These are phyloP conservation scores for Cunninghamia lanceolata DNA, from an alignment of 75 land plant species.

Conservation along the genomic window DNA sequence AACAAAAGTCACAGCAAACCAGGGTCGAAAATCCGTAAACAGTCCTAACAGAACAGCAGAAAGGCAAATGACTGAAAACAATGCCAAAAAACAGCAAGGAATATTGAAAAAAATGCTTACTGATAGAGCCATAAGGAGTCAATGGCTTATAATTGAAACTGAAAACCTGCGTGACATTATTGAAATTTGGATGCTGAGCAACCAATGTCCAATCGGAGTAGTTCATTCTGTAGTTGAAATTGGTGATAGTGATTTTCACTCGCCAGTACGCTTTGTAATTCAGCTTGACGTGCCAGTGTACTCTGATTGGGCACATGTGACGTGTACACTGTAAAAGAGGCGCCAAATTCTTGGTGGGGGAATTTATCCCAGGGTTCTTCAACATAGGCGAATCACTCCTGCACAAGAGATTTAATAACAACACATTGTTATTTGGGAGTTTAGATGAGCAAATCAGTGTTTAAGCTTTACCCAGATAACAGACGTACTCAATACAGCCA, in stretches of 20 bases:
- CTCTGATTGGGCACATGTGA: conserved; percentile 88
- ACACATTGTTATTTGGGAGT: background rate
- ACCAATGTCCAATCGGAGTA: conserved; percentile 78
- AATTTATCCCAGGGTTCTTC: conserved; percentile 29
- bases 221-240: conserved; percentile 71
- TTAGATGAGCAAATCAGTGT: background rate
- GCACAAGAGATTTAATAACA: background rate
- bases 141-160: conserved; percentile 81
- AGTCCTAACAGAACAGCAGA: background rate
- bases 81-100: background rate
- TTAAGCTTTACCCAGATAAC: background rate
- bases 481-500: conserved; percentile 61
- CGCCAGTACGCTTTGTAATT: conserved; percentile 90
- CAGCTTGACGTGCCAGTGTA: conserved; percentile 91
- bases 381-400: conserved; percentile 55
- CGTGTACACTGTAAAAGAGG: conserved; percentile 65
- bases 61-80: background rate
- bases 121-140: conserved; percentile 33
- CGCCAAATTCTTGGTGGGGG: conserved; percentile 19
- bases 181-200: conserved; percentile 78
- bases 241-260: conserved; percentile 76
- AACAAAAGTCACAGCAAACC: too few species aligned
- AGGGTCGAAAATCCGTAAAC: conserved; percentile 55
- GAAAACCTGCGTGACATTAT: conserved; percentile 67
- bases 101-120: background rate